These are phyloP conservation scores for Eucalyptus erythrocorys DNA, from an alignment of 345 rosid species.

Conservation along the genomic window DNA sequence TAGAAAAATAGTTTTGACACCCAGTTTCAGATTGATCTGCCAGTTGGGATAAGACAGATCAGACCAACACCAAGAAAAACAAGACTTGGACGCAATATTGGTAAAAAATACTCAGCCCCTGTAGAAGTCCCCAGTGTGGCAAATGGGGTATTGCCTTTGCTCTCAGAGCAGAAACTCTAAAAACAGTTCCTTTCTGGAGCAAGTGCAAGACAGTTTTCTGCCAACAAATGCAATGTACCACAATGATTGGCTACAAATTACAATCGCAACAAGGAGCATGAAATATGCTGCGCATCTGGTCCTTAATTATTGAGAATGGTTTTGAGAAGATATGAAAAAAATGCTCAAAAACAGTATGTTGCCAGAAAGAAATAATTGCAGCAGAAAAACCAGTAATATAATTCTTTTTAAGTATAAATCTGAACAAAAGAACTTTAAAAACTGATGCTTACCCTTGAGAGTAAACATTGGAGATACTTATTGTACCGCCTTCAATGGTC, in stretches of 20 bases:
- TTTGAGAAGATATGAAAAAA: not conserved
- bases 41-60: not conserved
- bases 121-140: not conserved
- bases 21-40: not conserved
- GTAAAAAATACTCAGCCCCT: not conserved
- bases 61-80: not conserved
- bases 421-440: not conserved
- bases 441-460: conserved; percentile 63
- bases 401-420: not conserved
- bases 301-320: not conserved
- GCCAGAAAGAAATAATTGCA: not conserved
- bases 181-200: not conserved
- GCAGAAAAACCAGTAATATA: not conserved
- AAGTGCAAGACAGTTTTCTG: not conserved
- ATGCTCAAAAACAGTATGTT: not conserved
- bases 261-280: not conserved
- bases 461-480: conserved; percentile 74
- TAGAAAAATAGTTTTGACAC: not conserved
- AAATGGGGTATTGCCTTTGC: not conserved
- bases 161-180: not conserved
- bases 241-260: not conserved
- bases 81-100: not conserved
- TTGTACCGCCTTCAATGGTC: conserved; percentile 57
- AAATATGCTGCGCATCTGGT: not conserved
- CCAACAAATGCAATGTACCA: not conserved